Conservation (phyloP, 2,329 filamentous ascomycete species). For the Aspergillus vadensis region DNA sequence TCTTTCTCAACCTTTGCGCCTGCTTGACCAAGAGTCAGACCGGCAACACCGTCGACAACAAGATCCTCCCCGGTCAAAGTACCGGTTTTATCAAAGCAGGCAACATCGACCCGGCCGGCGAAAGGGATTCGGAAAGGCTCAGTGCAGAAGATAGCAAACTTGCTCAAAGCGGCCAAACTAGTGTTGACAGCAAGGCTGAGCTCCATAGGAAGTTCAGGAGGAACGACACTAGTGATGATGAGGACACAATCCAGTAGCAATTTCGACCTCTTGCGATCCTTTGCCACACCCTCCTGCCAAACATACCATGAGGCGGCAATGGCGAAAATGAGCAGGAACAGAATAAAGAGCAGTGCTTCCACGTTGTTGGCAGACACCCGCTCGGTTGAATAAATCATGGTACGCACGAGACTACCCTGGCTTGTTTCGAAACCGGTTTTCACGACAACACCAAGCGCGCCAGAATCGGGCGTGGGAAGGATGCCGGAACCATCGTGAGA, state of each 20-base stretch:
- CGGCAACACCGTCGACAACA: slow-evolving; percentile 94
- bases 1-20: slow-evolving; percentile 71
- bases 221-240: slow-evolving; percentile 96
- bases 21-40: slow-evolving; percentile 71
- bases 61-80: slow-evolving; percentile 95
- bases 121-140: slow-evolving; percentile 98
- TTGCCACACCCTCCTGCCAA: slow-evolving; percentile 92
- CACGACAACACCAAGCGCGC: slow-evolving; percentile 88
- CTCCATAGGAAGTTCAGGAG: slow-evolving; percentile 98
- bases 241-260: slow-evolving; percentile 94
- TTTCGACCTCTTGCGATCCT: slow-evolving; percentile 96
- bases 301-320: slow-evolving; percentile 98
- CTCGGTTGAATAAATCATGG: slow-evolving; percentile 99
- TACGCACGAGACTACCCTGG: slow-evolving; percentile 93
- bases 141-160: slow-evolving; percentile 96
- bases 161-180: slow-evolving; percentile 88
- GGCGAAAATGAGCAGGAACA: slow-evolving; percentile 94
- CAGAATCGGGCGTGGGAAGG: slow-evolving; percentile 83
- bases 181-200: slow-evolving; percentile 97
- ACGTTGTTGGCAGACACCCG: slow-evolving; percentile 98
- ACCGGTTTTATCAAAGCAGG: slow-evolving; percentile 98
- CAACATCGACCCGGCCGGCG: slow-evolving; percentile 90
- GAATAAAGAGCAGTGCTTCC: slow-evolving; percentile 94
- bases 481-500: slow-evolving; percentile 75
- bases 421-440: slow-evolving; percentile 99